A percentile compares a stretch with the other conserved stretches of the same genome.
These are phyloP conservation scores for Cordyceps tenuipes DNA, from an alignment of 2,329 filamentous ascomycete species.

Conservation along the genomic window DNA sequence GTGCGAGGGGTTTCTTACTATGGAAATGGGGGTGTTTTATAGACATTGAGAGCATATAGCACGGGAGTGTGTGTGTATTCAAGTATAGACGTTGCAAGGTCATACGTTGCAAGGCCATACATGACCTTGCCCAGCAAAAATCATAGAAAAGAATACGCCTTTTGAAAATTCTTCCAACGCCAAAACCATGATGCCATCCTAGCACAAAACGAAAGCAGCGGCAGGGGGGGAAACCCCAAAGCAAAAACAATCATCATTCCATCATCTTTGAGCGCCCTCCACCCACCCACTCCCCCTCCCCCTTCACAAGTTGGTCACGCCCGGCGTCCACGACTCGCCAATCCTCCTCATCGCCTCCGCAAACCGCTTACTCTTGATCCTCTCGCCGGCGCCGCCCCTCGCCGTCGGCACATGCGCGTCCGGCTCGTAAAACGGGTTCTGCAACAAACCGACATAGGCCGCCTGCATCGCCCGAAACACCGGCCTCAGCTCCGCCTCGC, in stretches of 20 bases:
- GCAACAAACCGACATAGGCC: conserved; percentile 80
- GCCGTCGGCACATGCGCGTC: conserved; percentile 64
- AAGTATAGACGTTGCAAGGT: neutral
- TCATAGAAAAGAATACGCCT: neutral
- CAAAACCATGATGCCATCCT: conserved; percentile 2
- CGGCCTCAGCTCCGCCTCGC: conserved; percentile 80
- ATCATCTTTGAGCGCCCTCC: neutral
- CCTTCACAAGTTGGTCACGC: conserved; percentile 55
- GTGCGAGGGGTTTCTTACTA: neutral
- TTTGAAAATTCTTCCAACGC: neutral
- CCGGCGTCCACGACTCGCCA: conserved; percentile 76
- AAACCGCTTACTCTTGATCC: conserved; percentile 77
- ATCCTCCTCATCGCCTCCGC: conserved; percentile 75
- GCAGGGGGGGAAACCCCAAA: neutral
- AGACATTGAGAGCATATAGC: neutral
- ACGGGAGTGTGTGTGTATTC: neutral
- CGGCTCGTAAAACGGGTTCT: conserved; percentile 92
- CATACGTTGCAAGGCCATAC: neutral
- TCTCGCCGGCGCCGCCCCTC: conserved; percentile 52
- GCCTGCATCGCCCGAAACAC: conserved; percentile 88
- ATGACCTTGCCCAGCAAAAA: neutral
- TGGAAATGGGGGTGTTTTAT: neutral
- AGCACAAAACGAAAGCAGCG: neutral
- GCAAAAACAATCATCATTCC: neutral
- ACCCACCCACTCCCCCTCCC: conserved; percentile 19